Conservation (phyloP, 176 grass and related monocot genomes). For the Sorghum bicolor region Sorghum_bicolor_NCBIv3 NC_012871.2:9155501-9156000, state of each 20-base stretch:
- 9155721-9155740: neutral
- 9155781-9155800: neutral
- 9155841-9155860: constrained; percentile 6
- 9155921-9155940: constrained; percentile 83
- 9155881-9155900: constrained; percentile 84
- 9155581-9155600: neutral
- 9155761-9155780: neutral
- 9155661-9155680: neutral
- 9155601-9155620: neutral
- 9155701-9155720: neutral
- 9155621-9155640: neutral
- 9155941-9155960: constrained; percentile 61
- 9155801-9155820: neutral
- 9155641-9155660: neutral
- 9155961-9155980: neutral
- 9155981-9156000: neutral
- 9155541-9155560: neutral
- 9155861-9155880: constrained; percentile 54
- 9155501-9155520: neutral
- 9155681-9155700: neutral
- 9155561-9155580: neutral
- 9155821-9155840: neutral
- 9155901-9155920: constrained; percentile 72
- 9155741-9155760: neutral
- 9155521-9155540: neutral